phyloP scores from a whole-genome alignment of 2,329 filamentous ascomycete genomes.

The Microdochium nivale region DNA sequence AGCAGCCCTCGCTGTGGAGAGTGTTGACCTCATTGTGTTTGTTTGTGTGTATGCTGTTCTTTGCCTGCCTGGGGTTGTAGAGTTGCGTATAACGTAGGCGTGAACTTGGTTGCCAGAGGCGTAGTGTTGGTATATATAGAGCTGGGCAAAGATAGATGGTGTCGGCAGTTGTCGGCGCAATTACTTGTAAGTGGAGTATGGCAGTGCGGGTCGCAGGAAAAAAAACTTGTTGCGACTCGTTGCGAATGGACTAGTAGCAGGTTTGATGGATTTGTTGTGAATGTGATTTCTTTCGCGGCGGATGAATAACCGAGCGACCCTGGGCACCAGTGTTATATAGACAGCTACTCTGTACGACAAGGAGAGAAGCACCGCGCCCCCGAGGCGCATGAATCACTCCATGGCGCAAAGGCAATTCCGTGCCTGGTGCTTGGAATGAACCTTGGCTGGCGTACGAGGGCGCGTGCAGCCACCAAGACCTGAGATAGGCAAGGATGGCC shows the following conservation, averaged over 20 bases:
- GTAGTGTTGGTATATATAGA: background rate
- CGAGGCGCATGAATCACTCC: background rate
- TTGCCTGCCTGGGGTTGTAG: background rate
- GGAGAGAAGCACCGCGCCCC: background rate
- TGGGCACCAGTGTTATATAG: too few relatives aligned
- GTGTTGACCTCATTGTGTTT: background rate
- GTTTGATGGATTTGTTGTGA: too few relatives aligned
- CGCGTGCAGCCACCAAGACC: background rate
- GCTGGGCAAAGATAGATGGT: background rate
- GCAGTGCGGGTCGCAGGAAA: background rate
- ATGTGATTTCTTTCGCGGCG: too few relatives aligned
- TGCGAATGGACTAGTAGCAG: too few relatives aligned
- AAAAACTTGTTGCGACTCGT: too few relatives aligned
- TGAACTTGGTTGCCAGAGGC: background rate
- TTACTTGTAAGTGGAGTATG: background rate
- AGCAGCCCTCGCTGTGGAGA: constrained; percentile 1
- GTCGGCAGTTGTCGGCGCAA: background rate
- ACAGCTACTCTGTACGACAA: background rate
- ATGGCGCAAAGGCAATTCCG: background rate
- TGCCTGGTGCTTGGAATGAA: background rate
- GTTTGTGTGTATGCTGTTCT: background rate
- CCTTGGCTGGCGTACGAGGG: background rate
- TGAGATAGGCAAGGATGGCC: background rate
- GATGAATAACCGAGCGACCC: too few relatives aligned
- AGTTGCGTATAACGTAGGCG: background rate